These are phyloP conservation scores for Neurospora sp. DNA, from an alignment of 495 filamentous ascomycete species.

Conservation along the genomic window DNA sequence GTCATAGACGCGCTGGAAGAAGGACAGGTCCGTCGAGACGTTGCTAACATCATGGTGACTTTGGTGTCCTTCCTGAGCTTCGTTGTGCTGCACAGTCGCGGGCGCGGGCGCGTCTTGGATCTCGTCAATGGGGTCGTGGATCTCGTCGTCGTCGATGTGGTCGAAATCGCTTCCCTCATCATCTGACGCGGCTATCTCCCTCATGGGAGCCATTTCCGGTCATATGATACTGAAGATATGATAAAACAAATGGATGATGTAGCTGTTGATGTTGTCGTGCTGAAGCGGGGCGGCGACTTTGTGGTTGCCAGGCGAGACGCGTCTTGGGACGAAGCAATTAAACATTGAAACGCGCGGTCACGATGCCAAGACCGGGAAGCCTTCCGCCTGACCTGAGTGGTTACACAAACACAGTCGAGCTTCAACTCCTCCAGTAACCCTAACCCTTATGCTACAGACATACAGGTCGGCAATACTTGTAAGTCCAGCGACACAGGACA, in stretches of 20 bases:
- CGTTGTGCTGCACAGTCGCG: not conserved
- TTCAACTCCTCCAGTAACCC: not conserved
- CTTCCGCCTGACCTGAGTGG: not conserved
- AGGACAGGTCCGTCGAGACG: conserved; percentile 18
- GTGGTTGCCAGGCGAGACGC: not conserved
- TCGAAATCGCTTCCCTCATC: conserved; percentile 18
- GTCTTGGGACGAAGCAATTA: not conserved
- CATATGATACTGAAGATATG: not conserved
- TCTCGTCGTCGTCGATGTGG: not conserved
- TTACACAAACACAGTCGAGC: not conserved
- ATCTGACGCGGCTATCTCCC: conserved; percentile 23
- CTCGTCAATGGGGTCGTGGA: not conserved
- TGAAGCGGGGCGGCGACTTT: not conserved
- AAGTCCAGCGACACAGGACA: not conserved
- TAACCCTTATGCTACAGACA: not conserved
- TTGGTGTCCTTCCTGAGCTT: not conserved
- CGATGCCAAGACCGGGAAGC: not conserved
- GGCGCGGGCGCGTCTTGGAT: not conserved
- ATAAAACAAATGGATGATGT: not conserved
- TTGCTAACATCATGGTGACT: conserved; percentile 4
- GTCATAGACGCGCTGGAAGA: conserved; percentile 19
- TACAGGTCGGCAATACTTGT: not conserved
- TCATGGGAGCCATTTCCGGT: conserved; percentile 9
- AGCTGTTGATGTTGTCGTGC: not conserved
- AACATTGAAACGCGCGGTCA: not conserved